Conservation (phyloP, 345 rosid genomes). For the Syzygium aqueum region DNA sequence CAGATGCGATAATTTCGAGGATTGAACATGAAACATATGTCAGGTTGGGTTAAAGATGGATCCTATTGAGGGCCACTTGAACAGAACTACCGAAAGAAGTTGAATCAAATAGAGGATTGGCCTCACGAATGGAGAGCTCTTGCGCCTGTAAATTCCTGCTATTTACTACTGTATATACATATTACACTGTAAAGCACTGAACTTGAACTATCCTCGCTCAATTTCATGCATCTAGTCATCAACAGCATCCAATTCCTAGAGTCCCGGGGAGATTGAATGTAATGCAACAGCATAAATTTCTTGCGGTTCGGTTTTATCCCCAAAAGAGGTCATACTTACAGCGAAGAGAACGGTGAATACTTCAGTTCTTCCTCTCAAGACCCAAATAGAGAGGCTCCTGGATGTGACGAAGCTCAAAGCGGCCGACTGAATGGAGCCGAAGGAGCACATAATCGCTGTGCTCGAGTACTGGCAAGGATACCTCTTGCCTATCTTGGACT, state of each 20-base stretch:
- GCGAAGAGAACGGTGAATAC: constrained; percentile 40
- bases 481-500: constrained; percentile 30
- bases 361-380: constrained; percentile 36
- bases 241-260: not conserved
- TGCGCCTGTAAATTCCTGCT: not conserved
- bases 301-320: not conserved
- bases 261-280: not conserved
- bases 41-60: not conserved
- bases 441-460: constrained; percentile 50
- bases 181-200: not conserved
- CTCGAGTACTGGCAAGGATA: constrained; percentile 58
- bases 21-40: not conserved
- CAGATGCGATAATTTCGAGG: not conserved
- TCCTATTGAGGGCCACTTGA: not conserved
- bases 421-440: constrained; percentile 54
- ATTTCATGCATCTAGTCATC: not conserved
- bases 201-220: not conserved
- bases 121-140: not conserved
- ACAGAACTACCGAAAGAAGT: not conserved
- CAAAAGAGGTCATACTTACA: constrained; percentile 18
- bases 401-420: constrained; percentile 31
- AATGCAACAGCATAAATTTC: not conserved
- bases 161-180: not conserved
- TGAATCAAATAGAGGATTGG: not conserved
- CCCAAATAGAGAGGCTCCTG: constrained; percentile 34